Conservation (phyloP, 495 filamentous ascomycete genomes). For the Penicillium angulare region DNA sequence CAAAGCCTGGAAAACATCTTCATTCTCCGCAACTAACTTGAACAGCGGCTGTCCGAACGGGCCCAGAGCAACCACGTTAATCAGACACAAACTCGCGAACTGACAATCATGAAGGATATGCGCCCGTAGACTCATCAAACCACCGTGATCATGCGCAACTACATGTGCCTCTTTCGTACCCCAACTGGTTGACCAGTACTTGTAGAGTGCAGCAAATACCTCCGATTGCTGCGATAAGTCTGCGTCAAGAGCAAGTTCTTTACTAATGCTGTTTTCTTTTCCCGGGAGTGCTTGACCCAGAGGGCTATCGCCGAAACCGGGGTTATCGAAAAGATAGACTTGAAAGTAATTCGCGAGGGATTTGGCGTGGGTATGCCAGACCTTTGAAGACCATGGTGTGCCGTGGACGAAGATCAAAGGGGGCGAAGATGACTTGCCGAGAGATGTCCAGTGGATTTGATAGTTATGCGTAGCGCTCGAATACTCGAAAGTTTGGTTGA, state of each 20-base stretch:
- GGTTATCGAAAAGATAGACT: conserved; percentile 41
- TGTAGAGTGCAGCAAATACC: conserved; percentile 29
- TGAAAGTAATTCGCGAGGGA: conserved; percentile 23
- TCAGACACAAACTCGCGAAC: conserved; percentile 31
- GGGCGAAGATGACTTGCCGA: conserved; percentile 15
- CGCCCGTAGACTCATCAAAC: conserved; percentile 28
- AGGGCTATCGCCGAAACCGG: conserved; percentile 29
- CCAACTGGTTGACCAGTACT: conserved; percentile 18
- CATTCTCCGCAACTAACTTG: conserved; percentile 28
- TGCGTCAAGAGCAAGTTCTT: conserved; percentile 18
- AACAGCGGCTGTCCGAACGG: conserved; percentile 34
- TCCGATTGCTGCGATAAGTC: conserved; percentile 26
- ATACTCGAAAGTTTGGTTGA: conserved; percentile 26
- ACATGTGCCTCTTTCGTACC: conserved; percentile 24
- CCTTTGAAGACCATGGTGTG: conserved; percentile 35
- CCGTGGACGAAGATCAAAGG: conserved; percentile 37
- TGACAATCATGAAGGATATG: conserved; percentile 23
- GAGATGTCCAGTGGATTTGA: conserved; percentile 24
- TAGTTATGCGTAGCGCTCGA: conserved; percentile 17
- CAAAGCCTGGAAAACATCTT: conserved; percentile 24
- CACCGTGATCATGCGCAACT: conserved; percentile 34
- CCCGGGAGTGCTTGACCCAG: conserved; percentile 13
- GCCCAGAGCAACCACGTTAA: conserved; percentile 33
- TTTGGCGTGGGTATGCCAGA: conserved; percentile 30
- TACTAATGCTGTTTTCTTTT: conserved; percentile 3